These are phyloP conservation scores for Amanita pseudoporphyria DNA, from an alignment of 768 basidiomycete species.

Conservation along the genomic window DNA sequence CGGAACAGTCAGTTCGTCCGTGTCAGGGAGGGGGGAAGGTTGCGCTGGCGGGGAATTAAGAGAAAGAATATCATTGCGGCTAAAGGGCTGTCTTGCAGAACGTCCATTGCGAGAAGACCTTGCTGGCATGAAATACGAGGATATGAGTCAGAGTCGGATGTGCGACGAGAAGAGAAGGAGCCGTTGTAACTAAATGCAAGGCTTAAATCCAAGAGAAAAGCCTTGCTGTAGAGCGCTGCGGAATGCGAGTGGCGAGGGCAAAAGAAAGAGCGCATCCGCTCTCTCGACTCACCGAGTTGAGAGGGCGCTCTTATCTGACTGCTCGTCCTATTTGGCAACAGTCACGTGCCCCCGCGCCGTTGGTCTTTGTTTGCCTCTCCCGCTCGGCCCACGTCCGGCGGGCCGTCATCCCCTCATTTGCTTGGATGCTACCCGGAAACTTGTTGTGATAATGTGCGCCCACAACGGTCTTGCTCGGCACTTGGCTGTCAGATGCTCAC, in stretches of 20 bases:
- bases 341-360: slow-evolving; percentile 1
- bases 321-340: background rate
- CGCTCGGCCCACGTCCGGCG: too few species aligned
- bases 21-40: background rate
- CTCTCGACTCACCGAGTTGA: background rate
- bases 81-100: background rate
- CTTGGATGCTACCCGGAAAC: background rate
- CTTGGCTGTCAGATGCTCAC: too few species aligned
- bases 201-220: background rate
- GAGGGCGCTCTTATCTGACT: background rate
- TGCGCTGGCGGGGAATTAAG: slow-evolving; percentile 1
- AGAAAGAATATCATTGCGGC: background rate
- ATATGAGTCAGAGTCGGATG: background rate
- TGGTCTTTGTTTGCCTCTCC: background rate
- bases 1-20: background rate
- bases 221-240: background rate
- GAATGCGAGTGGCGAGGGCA: background rate
- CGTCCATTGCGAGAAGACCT: slow-evolving; percentile 4
- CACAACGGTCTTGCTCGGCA: too few species aligned
- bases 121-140: slow-evolving; percentile 6
- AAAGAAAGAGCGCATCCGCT: slow-evolving; percentile 2
- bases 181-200: slow-evolving; percentile 8
- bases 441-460: background rate
- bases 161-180: background rate
- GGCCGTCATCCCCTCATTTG: too few species aligned